These are phyloP conservation scores for Martensiomyces pterosporus DNA, from an alignment of 192 early-diverging fungal genomes.

Conservation along the genomic window DNA sequence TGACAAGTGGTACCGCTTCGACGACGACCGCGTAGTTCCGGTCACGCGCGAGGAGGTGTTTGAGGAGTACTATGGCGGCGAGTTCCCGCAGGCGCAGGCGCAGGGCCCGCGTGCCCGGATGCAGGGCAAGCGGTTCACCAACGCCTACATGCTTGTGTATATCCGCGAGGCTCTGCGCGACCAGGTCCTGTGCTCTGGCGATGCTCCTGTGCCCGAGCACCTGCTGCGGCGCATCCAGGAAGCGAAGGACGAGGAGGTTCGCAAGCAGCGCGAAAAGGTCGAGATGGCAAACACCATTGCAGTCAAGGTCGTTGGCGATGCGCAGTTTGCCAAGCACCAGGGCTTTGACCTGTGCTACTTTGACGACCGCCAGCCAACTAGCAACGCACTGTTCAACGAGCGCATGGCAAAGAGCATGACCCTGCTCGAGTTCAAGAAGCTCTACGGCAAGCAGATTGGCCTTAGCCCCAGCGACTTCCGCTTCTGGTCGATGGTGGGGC, in stretches of 20 bases:
- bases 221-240: conserved; percentile 62
- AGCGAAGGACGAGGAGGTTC: conserved; percentile 58
- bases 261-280: conserved; percentile 60
- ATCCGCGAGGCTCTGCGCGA: conserved; percentile 75
- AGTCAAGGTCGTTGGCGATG: conserved; percentile 61
- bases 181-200: conserved; percentile 62
- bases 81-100: conserved; percentile 31
- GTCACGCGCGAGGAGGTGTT: conserved; percentile 76
- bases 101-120: conserved; percentile 43
- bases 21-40: conserved; percentile 91
- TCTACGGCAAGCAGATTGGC: conserved; percentile 47
- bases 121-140: conserved; percentile 77
- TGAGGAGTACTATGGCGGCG: conserved; percentile 94
- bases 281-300: conserved; percentile 55
- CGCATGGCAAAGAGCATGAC: conserved; percentile 35
- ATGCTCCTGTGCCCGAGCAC: conserved; percentile 78
- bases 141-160: conserved; percentile 99
- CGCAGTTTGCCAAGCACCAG: conserved; percentile 62
- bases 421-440: conserved; percentile 49
- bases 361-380: conserved; percentile 48
- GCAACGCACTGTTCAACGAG: conserved; percentile 27
- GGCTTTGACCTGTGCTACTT: conserved; percentile 88
- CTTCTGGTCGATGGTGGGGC: conserved; percentile 81
- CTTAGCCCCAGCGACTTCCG: conserved; percentile 57
- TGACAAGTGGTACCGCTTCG: conserved; percentile 88